Evolutionary conservation across 768 basidiomycete genomes (phyloP), one percentile per base, ranked within the genome.

Genomic region (Hericium alpestre): DNA sequence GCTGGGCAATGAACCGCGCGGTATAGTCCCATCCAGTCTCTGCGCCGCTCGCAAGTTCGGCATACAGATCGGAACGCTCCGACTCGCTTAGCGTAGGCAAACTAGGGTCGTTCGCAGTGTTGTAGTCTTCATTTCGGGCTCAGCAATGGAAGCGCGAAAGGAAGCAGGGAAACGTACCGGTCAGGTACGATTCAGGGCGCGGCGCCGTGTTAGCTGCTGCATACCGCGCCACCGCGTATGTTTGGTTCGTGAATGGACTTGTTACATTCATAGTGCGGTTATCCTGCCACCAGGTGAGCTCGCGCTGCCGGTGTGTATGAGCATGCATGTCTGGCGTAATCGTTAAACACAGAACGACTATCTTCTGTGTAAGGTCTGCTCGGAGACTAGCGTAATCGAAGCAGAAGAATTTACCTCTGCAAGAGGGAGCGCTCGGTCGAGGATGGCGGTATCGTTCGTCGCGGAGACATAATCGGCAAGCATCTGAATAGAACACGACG

Each of bases 1-100:
- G 78, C 51, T 73, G 58, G 40, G 70, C 70, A 53, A 71, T 65
- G 71, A 73, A 82, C 38, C 75, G 70, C 1, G 70, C 62, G 4
- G 68, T 67, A 55, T 73, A 75, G 61, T 77, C 76, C 72, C 72
- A 74, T 9, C 66, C 91, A 11, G 80, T 81, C 72, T 97, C 94
- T 0, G 92, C 94, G 38, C 90, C 93, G 55, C 79, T 81, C 0
- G 94, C 94, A 20, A 97, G 79, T 66, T 96, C 90, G 6, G 87
- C 79, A 64, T 93, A 96, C n/a, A 97, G 65, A 0, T 74, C 79
- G 0, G 78, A 77, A 43, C 77, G 74, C 65, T 85, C 71, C 1
- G 76, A 70, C 25, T 81, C 83, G 55, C 81, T 87, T 55, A 91
- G 70, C 1, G 81, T 74, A 20, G 69, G 67, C 20, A 80, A 66